phyloP scores from a whole-genome alignment of 352 stramenopile genomes.

The Pythium myriotylum region DNA sequence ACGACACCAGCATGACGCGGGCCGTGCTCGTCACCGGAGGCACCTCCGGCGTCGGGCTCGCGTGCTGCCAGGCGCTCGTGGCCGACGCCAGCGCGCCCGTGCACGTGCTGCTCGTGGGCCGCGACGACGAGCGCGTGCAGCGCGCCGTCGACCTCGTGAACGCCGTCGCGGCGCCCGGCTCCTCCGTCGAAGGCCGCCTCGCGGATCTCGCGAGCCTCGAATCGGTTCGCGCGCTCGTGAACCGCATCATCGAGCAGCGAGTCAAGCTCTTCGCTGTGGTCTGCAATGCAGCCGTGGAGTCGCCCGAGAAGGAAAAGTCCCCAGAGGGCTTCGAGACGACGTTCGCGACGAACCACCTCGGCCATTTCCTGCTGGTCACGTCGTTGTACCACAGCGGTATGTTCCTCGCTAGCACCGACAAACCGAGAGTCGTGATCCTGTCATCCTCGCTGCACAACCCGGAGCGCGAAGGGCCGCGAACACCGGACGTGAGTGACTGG shows the following conservation, averaged over 20 bases:
- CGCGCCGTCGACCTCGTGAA: slow-evolving; percentile 23
- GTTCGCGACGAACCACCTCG: slow-evolving; percentile 44
- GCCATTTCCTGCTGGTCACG: slow-evolving; percentile 43
- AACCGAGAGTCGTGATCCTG: slow-evolving; percentile 39
- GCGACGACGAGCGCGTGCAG: slow-evolving; percentile 28
- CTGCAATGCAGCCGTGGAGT: slow-evolving; percentile 42
- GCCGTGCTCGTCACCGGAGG: slow-evolving; percentile 39
- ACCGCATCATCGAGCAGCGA: slow-evolving; percentile 27
- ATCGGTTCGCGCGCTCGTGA: slow-evolving; percentile 30
- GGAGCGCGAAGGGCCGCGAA: slow-evolving; percentile 6
- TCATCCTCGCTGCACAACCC: slow-evolving; percentile 36
- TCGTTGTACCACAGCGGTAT: slow-evolving; percentile 27
- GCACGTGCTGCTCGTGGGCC: slow-evolving; percentile 34
- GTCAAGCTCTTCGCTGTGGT: slow-evolving; percentile 37
- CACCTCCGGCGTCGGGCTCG: slow-evolving; percentile 38
- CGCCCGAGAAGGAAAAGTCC: slow-evolving; percentile 21
- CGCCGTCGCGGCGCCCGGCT: slow-evolving; percentile 8
- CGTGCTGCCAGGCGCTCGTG: slow-evolving; percentile 33
- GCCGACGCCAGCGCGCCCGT: slow-evolving; percentile 6
- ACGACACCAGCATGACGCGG: neutral
- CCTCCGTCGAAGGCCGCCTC: slow-evolving; percentile 18
- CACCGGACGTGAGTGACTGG: slow-evolving; percentile 37
- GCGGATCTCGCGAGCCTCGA: slow-evolving; percentile 33
- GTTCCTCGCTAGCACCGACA: slow-evolving; percentile 21
- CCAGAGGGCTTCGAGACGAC: slow-evolving; percentile 42